Percentiles rank a stretch among this genome's conserved stretches.
Conservation (phyloP, 2,329 filamentous ascomycete species). For the Colletotrichum tofieldiae region DNA sequence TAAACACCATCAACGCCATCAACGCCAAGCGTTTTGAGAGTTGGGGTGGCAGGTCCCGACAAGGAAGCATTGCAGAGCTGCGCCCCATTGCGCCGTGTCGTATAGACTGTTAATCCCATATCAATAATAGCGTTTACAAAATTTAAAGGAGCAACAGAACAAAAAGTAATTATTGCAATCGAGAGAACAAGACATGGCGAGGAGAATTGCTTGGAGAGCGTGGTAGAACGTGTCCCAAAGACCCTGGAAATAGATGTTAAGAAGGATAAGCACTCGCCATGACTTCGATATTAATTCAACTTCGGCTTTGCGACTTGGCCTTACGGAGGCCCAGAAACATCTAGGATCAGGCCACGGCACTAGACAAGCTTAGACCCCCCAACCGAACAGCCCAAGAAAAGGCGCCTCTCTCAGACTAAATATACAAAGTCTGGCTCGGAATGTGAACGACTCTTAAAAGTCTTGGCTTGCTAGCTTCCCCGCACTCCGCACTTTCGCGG, state of each 20-base stretch:
- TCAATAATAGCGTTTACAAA: no score
- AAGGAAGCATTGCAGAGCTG: conserved; percentile 12
- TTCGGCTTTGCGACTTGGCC: neutral
- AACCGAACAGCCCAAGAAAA: conserved; percentile 4
- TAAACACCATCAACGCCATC: conserved; percentile 23
- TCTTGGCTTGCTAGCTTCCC: conserved; percentile 34
- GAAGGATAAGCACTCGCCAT: neutral
- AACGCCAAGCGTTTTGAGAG: conserved; percentile 21
- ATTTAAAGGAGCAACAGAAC: neutral
- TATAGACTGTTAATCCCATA: neutral
- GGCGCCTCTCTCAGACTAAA: neutral
- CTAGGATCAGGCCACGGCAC: conserved; percentile 3
- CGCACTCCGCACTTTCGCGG: conserved; percentile 36
- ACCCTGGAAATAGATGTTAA: neutral
- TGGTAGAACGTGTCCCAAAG: neutral
- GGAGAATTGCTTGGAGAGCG: neutral
- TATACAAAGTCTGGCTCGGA: conserved; percentile 25
- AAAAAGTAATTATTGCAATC: neutral
- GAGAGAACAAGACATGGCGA: neutral
- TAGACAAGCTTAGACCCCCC: conserved; percentile 12
- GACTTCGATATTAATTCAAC: neutral
- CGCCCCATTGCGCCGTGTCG: neutral
- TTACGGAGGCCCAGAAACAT: neutral
- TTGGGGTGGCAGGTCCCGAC: conserved; percentile 27
- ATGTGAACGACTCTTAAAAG: conserved; percentile 3